Evolutionary conservation across 805 yeast genomes (phyloP), one percentile per base, ranked within the genome.

Genomic region (Ogataea ganodermae): DNA sequence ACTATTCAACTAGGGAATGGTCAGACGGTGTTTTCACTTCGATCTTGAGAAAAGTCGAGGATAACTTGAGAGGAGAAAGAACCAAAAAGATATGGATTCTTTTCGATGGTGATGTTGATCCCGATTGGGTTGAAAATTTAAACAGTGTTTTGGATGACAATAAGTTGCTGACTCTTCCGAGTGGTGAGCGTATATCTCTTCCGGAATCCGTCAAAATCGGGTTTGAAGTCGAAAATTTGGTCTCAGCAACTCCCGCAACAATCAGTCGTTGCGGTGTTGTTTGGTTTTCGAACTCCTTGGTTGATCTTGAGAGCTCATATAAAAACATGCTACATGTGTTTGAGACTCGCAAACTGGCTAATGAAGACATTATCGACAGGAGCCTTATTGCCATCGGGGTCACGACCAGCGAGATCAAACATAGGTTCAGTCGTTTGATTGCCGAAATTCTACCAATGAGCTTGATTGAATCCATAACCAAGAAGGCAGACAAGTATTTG

Each of bases 101-200:
- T 0, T 86, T 92, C 60, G 97, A 92, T 66, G 95, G 97, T 32
- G 96, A 89, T 57, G 79, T 92, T 28, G 97, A 92, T 61, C 97
- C 98, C 0, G 83, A 80, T 32, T 92, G 97, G 96, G 89, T 89
- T 1, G 98, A 92, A 58, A 85, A 86, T 46, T 70, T 92, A 53
- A 92, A 92, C 68, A 86, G 96, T 69, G 94, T 90, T 8, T 71
- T 92, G 14, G 98, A 92, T 66, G 98, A 92, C 55, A 92, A 90
- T 66, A 81, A 79, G 52, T 54, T 86, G 1, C 66, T 92, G 35
- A 90, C 97, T 0, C 69, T 92, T 8, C 94, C 98, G 0, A 89
- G 82, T 60, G 98, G 98, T 32, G 98, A 92, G 62, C 77, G 97
- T 18, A 61, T 92, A 6, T 69, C 76, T 1, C 65, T 92, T 1